Percentiles rank a stretch among this genome's conserved stretches.
Evolutionary conservation across 305 asterid species (phyloP).

Genomic region (Andrographis paniculata): DNA sequence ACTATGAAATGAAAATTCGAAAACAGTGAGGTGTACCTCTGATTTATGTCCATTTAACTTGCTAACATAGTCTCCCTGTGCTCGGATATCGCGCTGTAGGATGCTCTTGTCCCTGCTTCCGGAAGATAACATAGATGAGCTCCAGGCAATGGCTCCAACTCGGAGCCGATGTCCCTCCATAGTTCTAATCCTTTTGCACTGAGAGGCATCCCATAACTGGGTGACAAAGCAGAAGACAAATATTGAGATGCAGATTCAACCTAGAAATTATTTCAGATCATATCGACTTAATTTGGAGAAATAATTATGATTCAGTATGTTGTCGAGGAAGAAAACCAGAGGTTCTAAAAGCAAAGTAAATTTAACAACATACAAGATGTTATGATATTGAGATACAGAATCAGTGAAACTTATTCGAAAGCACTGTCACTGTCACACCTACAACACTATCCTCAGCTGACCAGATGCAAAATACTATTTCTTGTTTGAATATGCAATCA

Average conservation of each 20-base stretch:
- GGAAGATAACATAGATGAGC: conserved; percentile 64
- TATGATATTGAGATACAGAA: background rate
- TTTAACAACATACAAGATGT: conserved; percentile 4
- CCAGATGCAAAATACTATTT: no score
- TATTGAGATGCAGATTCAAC: background rate
- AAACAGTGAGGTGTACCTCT: conserved; percentile 41
- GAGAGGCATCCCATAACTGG: conserved; percentile 95
- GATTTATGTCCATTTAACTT: conserved; percentile 90
- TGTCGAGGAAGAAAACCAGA: background rate
- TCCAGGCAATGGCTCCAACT: conserved; percentile 95
- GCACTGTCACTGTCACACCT: background rate
- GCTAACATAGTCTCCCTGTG: conserved; percentile 67
- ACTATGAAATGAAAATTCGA: background rate
- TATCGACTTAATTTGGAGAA: background rate
- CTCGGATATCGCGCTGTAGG: conserved; percentile 79
- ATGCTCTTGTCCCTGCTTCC: conserved; percentile 96
- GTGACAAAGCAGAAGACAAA: background rate
- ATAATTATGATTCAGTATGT: background rate
- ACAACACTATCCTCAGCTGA: no score
- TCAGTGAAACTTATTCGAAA: no score
- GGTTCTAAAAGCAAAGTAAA: background rate
- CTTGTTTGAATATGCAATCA: no score
- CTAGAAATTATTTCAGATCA: background rate
- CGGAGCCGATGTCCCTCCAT: conserved; percentile 89
- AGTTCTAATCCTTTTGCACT: conserved; percentile 76